Percentiles rank a stretch among this genome's conserved stretches.
Conservation (phyloP, 768 basidiomycete genomes). For the Tremella fuciformis region DNA sequence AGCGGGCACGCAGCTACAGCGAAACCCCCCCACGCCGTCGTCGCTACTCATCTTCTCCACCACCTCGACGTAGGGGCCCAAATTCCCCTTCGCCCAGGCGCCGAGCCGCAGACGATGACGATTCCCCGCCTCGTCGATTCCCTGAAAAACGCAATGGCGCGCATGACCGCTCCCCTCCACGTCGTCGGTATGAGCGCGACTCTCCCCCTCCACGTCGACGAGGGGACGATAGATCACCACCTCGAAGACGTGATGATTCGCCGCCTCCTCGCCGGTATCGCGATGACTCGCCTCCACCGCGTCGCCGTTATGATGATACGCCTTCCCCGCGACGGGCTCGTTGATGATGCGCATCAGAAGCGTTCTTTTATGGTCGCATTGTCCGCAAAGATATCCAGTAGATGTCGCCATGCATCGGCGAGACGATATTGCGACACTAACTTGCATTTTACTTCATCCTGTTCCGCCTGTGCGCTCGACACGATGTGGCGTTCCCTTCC, state of each 20-base stretch:
- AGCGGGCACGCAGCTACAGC: conserved; percentile 13
- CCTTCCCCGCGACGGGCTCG: too few relatives aligned
- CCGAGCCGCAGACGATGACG: conserved; percentile 8
- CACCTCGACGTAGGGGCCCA: conserved; percentile 33
- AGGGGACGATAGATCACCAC: background rate
- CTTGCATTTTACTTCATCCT: too few relatives aligned
- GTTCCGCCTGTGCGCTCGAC: too few relatives aligned
- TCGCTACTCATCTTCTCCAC: conserved; percentile 24
- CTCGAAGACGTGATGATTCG: background rate
- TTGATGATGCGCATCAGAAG: too few relatives aligned
- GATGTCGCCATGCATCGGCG: too few relatives aligned
- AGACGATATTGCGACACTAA: too few relatives aligned
- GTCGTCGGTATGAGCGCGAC: conserved; percentile 10
- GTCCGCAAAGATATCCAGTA: too few relatives aligned
- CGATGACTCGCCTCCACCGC: background rate
- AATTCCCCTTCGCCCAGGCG: conserved; percentile 12
- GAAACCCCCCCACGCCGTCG: conserved; percentile 14
- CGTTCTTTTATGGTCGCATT: too few relatives aligned
- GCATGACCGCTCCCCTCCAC: conserved; percentile 9
- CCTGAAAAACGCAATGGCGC: conserved; percentile 11
- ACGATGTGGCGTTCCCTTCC: too few relatives aligned
- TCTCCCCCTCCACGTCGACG: conserved; percentile 8
- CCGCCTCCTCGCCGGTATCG: background rate
- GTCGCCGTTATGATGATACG: background rate
- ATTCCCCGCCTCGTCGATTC: conserved; percentile 13